phyloP scores from a whole-genome alignment of 129 eudicot genomes.

The Tagetes erecta region DNA sequence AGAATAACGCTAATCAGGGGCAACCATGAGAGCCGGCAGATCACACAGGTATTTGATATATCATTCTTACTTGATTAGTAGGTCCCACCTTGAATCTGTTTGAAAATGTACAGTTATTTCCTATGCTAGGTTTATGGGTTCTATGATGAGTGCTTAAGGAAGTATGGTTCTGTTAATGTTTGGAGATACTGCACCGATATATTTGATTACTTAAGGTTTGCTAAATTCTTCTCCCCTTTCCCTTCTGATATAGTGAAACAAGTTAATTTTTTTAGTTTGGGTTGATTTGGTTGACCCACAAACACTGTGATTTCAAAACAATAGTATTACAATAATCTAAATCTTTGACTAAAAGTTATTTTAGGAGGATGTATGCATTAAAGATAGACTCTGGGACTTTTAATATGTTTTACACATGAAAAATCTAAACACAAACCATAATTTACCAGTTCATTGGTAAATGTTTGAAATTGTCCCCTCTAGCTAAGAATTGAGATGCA shows the following conservation, averaged over 20 bases:
- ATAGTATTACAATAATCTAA: neutral
- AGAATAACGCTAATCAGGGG: constrained; percentile 93
- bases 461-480: neutral
- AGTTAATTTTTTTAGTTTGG: neutral
- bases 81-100: constrained; percentile 11
- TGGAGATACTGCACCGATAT: constrained; percentile 99
- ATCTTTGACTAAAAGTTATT: neutral
- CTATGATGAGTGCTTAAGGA: constrained; percentile 36
- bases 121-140: constrained; percentile 82
- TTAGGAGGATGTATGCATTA: neutral
- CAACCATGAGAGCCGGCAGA: constrained; percentile 98
- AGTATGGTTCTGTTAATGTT: constrained; percentile 91
- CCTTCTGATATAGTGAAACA: neutral
- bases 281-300: neutral
- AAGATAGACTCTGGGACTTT: neutral
- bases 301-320: neutral
- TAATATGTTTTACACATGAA: neutral
- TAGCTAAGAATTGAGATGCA: neutral
- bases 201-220: constrained; percentile 92
- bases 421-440: neutral
- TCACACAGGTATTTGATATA: constrained; percentile 70
- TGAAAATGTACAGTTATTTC: constrained; percentile 23
- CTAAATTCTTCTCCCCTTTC: constrained; percentile 15
- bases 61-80: constrained; percentile 4
- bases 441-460: neutral